A percentile compares a stretch with the other conserved stretches of the same genome.
These are phyloP conservation scores for Przewalskia tangutica DNA, from an alignment of 257 asterid species.

Conservation along the genomic window DNA sequence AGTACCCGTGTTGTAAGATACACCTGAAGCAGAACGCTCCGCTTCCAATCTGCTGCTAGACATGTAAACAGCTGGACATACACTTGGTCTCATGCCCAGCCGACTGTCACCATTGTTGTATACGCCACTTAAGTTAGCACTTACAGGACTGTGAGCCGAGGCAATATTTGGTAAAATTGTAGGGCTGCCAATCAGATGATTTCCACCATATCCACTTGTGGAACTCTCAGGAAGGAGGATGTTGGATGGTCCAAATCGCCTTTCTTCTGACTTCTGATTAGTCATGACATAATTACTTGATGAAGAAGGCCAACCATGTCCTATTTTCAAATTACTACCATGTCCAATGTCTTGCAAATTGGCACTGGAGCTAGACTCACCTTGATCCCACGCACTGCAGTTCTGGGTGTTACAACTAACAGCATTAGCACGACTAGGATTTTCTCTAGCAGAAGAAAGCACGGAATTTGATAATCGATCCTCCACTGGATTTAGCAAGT, in stretches of 20 bases:
- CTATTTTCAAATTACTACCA: slow-evolving; percentile 21
- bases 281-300: slow-evolving; percentile 21
- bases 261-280: slow-evolving; percentile 33
- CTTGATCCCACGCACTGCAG: slow-evolving; percentile 50
- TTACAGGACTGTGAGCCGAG: slow-evolving; percentile 20
- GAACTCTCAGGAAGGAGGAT: slow-evolving; percentile 10
- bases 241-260: slow-evolving; percentile 40
- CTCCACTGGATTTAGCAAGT: slow-evolving; percentile 54
- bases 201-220: slow-evolving; percentile 19
- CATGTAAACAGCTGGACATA: slow-evolving; percentile 20
- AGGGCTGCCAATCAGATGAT: slow-evolving; percentile 18
- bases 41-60: slow-evolving; percentile 28
- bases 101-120: slow-evolving; percentile 17
- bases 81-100: slow-evolving; percentile 15
- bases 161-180: slow-evolving; percentile 16
- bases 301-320: slow-evolving; percentile 52
- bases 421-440: slow-evolving; percentile 16
- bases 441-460: slow-evolving; percentile 30
- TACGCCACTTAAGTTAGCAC: slow-evolving; percentile 20
- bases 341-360: slow-evolving; percentile 26
- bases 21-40: slow-evolving; percentile 27
- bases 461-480: slow-evolving; percentile 34
- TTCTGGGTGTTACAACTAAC: slow-evolving; percentile 22
- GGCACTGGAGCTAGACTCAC: slow-evolving; percentile 67
- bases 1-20: slow-evolving; percentile 31